Conservation (phyloP, 2,329 filamentous ascomycete species). For the Nemania abortiva region DNA sequence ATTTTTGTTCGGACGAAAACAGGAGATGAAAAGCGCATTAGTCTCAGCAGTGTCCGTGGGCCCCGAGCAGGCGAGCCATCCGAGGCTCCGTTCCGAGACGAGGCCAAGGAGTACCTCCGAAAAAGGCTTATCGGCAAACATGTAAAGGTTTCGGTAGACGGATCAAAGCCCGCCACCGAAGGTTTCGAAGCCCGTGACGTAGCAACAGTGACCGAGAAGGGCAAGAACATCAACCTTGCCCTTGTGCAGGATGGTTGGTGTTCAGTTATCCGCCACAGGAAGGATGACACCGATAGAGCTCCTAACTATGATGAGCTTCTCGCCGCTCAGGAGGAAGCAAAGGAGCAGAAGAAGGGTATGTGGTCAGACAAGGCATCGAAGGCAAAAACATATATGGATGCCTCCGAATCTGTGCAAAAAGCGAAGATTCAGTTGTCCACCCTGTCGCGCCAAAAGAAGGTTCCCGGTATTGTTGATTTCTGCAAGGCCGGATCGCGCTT, state of each 20-base stretch:
- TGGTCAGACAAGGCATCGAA: conserved; percentile 93
- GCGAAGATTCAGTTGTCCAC: conserved; percentile 93
- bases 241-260: conserved; percentile 94
- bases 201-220: conserved; percentile 84
- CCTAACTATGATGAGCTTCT: conserved; percentile 93
- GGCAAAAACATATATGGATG: conserved; percentile 84
- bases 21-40: conserved; percentile 88
- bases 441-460: conserved; percentile 89
- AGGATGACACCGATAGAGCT: conserved; percentile 93
- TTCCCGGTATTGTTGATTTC: conserved; percentile 94
- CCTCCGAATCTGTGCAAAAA: conserved; percentile 92
- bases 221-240: conserved; percentile 85
- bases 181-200: conserved; percentile 96
- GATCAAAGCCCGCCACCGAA: conserved; percentile 88
- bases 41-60: conserved; percentile 90
- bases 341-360: conserved; percentile 91
- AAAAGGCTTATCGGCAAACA: conserved; percentile 97
- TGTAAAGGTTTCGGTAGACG: conserved; percentile 88
- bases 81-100: conserved; percentile 88
- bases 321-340: conserved; percentile 83
- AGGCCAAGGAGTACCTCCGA: conserved; percentile 95
- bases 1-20: conserved; percentile 87
- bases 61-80: conserved; percentile 90
- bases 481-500: conserved; percentile 98
- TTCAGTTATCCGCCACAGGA: conserved; percentile 92